phyloP scores from a whole-genome alignment of 169 alveolate genomes.

The Plasmodium billcollinsi region DNA sequence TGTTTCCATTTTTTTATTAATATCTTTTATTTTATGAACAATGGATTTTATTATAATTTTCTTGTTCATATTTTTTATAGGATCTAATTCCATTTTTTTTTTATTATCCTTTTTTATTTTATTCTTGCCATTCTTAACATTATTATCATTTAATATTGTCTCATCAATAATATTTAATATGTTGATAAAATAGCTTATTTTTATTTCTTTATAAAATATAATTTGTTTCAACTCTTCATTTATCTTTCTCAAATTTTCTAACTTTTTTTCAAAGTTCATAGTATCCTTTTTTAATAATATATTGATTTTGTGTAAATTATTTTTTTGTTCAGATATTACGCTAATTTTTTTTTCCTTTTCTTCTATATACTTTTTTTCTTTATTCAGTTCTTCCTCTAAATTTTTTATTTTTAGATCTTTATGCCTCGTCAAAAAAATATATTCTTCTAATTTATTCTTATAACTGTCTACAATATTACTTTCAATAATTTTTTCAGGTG shows the following conservation, averaged over 20 bases:
- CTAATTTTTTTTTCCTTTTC: background rate
- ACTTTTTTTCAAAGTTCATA: slow-evolving; percentile 20
- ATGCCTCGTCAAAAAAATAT: slow-evolving; percentile 16
- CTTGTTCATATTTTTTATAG: slow-evolving; percentile 65
- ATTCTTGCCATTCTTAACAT: background rate
- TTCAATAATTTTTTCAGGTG: slow-evolving; percentile 12
- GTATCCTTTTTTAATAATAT: slow-evolving; percentile 12
- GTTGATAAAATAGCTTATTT: slow-evolving; percentile 35
- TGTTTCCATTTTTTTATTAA: slow-evolving; percentile 37
- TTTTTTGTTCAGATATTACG: slow-evolving; percentile 19
- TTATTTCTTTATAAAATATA: slow-evolving; percentile 58
- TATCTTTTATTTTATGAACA: slow-evolving; percentile 57
- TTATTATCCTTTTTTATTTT: background rate
- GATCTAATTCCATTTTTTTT: background rate
- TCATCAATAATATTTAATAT: slow-evolving; percentile 61
- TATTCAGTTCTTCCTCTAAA: slow-evolving; percentile 27
- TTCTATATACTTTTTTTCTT: background rate
- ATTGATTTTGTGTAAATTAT: slow-evolving; percentile 1
- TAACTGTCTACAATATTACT: slow-evolving; percentile 14
- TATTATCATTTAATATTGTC: slow-evolving; percentile 15
- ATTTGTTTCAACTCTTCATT: slow-evolving; percentile 37
- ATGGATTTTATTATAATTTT: slow-evolving; percentile 74
- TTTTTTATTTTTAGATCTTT: slow-evolving; percentile 50
- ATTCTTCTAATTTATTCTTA: slow-evolving; percentile 48
- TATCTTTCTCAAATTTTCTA: slow-evolving; percentile 24